Evolutionary conservation across 129 eudicot genomes (phyloP).

Genomic region (Flaveria linearis): DNA sequence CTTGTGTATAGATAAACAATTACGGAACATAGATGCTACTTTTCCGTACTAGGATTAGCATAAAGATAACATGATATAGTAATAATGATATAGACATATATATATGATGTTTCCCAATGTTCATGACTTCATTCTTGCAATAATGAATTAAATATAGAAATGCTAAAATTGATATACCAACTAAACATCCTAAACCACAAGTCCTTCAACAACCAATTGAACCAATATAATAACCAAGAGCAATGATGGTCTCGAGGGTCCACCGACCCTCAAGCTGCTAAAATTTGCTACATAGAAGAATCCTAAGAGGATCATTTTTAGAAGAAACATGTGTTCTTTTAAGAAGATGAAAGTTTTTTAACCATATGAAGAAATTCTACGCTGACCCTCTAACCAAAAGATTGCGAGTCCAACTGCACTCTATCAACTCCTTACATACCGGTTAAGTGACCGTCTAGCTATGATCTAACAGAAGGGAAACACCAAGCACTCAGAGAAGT

Average conservation of each 20-base stretch:
- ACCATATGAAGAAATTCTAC: background rate
- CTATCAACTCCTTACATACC: background rate
- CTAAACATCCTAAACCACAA: background rate
- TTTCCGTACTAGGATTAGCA: background rate
- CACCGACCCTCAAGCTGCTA: background rate
- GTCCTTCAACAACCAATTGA: background rate
- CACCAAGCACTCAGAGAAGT: background rate
- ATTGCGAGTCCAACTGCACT: background rate
- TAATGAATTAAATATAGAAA: background rate
- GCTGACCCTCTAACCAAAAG: background rate
- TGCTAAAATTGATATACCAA: background rate
- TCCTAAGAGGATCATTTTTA: background rate
- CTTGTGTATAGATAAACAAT: background rate
- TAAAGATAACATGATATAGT: background rate
- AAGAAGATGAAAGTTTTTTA: background rate
- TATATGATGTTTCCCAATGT: background rate
- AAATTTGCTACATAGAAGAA: background rate
- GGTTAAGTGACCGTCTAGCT: background rate
- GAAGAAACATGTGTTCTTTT: background rate
- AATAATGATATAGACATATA: background rate
- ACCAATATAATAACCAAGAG: background rate
- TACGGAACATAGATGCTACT: background rate
- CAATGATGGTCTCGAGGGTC: background rate
- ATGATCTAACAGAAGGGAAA: background rate
- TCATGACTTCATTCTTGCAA: background rate